phyloP scores from a whole-genome alignment of 2,329 filamentous ascomycete genomes.

The Colletotrichum sp. region DNA sequence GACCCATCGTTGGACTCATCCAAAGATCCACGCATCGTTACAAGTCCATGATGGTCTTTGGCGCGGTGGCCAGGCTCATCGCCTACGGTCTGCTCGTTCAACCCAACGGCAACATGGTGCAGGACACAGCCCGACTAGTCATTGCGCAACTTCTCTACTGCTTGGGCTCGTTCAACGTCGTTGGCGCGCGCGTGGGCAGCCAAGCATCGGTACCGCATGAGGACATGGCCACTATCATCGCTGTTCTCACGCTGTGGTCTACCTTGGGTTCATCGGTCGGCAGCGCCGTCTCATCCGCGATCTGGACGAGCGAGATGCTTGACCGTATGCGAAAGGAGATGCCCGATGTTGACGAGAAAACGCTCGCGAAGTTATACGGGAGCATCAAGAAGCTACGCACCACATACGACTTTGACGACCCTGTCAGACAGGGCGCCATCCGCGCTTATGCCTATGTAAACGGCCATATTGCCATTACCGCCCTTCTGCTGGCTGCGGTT shows the following conservation, averaged over 20 bases:
- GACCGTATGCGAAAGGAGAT: constrained; percentile 34
- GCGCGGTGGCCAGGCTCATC: constrained; percentile 36
- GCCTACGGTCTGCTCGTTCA: constrained; percentile 39
- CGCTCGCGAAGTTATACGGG: constrained; percentile 34
- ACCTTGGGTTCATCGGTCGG: constrained; percentile 41
- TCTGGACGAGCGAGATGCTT: constrained; percentile 44
- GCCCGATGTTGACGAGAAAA: constrained; percentile 25
- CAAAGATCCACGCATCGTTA: constrained; percentile 43
- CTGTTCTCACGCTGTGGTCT: constrained; percentile 41
- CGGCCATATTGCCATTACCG: constrained; percentile 36
- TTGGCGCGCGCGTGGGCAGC: constrained; percentile 42
- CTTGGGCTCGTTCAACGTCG: constrained; percentile 39
- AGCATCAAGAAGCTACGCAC: constrained; percentile 36
- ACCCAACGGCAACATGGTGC: constrained; percentile 30
- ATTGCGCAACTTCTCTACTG: constrained; percentile 40
- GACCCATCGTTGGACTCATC: constrained; percentile 37
- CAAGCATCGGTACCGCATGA: constrained; percentile 47
- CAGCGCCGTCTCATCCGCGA: constrained; percentile 38
- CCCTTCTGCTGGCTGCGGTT: constrained; percentile 33
- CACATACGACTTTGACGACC: constrained; percentile 33
- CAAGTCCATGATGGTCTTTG: constrained; percentile 44
- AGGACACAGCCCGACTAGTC: constrained; percentile 36
- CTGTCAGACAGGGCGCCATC: constrained; percentile 40
- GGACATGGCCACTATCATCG: constrained; percentile 42
- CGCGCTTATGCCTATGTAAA: constrained; percentile 37